Percentiles rank a stretch among this genome's conserved stretches.
These are phyloP conservation scores for Phytopythium montanum DNA, from an alignment of 352 stramenopile species.

Conservation along the genomic window DNA sequence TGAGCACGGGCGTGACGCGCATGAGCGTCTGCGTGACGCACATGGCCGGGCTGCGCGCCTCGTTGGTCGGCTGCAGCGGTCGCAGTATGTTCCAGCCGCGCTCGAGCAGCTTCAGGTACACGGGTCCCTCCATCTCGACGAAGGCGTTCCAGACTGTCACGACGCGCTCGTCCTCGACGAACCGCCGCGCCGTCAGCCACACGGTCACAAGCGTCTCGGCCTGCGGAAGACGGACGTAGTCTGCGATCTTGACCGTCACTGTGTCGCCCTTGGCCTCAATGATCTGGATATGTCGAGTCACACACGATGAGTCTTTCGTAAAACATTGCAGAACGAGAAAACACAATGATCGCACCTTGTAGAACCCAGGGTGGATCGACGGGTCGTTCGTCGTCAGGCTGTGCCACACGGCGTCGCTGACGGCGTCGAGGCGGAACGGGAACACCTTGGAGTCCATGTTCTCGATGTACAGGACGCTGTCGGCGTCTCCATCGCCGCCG, in stretches of 20 bases:
- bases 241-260: constrained; percentile 24
- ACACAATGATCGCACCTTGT: constrained; percentile 13
- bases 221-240: constrained; percentile 15
- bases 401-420: constrained; percentile 23
- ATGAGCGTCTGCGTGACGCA: constrained; percentile 27
- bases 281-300: too few relatives aligned
- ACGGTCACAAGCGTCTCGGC: constrained; percentile 23
- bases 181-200: constrained; percentile 19
- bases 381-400: constrained; percentile 15
- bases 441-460: constrained; percentile 29
- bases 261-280: constrained; percentile 14
- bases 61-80: constrained; percentile 13
- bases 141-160: constrained; percentile 28
- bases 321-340: too few relatives aligned
- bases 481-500: constrained; percentile 1
- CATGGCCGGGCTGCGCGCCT: constrained; percentile 14
- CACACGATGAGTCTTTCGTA: background rate
- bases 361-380: constrained; percentile 17
- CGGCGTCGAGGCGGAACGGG: constrained; percentile 20
- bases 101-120: constrained; percentile 27
- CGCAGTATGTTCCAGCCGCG: constrained; percentile 27
- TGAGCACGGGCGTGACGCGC: constrained; percentile 16
- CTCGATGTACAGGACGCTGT: constrained; percentile 18
- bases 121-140: constrained; percentile 22
- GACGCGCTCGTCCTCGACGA: constrained; percentile 16